phyloP scores from a whole-genome alignment of 768 basidiomycete species.

The Galerina marginata region DNA sequence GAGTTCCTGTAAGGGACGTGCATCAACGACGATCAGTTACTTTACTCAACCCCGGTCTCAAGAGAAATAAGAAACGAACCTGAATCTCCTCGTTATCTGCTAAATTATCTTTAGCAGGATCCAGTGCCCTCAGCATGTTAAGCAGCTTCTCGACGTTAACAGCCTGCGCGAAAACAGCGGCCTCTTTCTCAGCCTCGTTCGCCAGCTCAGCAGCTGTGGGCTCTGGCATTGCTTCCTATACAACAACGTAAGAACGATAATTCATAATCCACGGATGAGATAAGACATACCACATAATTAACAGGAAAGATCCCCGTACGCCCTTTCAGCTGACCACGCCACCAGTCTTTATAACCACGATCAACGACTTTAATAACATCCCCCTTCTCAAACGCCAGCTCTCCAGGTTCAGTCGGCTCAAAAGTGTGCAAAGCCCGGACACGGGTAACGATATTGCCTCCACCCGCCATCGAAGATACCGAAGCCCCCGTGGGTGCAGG shows the following conservation, averaged over 20 bases:
- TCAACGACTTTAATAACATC: slow-evolving; percentile 96
- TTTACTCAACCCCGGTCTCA: background rate
- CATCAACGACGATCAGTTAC: slow-evolving; percentile 7
- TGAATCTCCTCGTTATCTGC: slow-evolving; percentile 92
- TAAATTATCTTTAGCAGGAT: slow-evolving; percentile 79
- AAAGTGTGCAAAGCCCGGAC: slow-evolving; percentile 91
- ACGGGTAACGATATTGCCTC: slow-evolving; percentile 67
- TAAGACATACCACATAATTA: slow-evolving; percentile 83
- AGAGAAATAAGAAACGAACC: slow-evolving; percentile 41
- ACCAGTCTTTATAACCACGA: slow-evolving; percentile 95
- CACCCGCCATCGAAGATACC: slow-evolving; percentile 12
- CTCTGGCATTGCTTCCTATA: slow-evolving; percentile 84
- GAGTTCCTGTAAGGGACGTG: slow-evolving; percentile 64
- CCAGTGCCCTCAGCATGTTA: slow-evolving; percentile 72
- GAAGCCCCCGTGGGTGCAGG: too few relatives aligned
- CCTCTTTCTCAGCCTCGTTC: slow-evolving; percentile 86
- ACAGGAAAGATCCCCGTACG: slow-evolving; percentile 96
- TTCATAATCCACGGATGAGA: background rate
- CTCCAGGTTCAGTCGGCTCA: slow-evolving; percentile 85
- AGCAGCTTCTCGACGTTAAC: slow-evolving; percentile 83
- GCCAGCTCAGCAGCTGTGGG: slow-evolving; percentile 78
- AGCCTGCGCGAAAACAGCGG: slow-evolving; percentile 85
- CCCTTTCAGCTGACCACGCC: slow-evolving; percentile 90
- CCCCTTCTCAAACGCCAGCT: slow-evolving; percentile 89
- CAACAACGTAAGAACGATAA: background rate